These are phyloP conservation scores for Clausena lansium DNA, from an alignment of 345 rosid genomes.

Conservation along the genomic window DNA sequence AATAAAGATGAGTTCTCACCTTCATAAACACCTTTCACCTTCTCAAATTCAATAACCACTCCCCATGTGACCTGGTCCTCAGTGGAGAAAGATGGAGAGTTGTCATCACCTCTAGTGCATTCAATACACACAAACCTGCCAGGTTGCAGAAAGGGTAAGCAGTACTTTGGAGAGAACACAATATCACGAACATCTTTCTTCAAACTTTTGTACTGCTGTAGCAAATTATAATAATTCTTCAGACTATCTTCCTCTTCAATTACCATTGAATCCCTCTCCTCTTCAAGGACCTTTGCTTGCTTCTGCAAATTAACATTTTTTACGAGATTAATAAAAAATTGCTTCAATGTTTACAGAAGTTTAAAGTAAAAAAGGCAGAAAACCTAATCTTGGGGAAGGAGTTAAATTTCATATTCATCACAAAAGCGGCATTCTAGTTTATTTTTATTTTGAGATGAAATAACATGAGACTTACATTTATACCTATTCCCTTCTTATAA, in stretches of 20 bases:
- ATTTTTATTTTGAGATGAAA: not conserved
- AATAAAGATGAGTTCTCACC: slow-evolving; percentile 40
- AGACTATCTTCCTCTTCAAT: slow-evolving; percentile 95
- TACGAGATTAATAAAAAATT: slow-evolving; percentile 16
- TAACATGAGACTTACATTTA: not conserved
- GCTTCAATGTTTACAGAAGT: not conserved
- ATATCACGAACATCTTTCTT: slow-evolving; percentile 78
- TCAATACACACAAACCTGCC: slow-evolving; percentile 71
- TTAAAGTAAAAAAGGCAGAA: not conserved
- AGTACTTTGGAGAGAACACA: slow-evolving; percentile 74
- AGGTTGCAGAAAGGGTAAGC: slow-evolving; percentile 80
- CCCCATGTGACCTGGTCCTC: slow-evolving; percentile 88
- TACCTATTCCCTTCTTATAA: not conserved
- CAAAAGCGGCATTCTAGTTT: too few relatives aligned
- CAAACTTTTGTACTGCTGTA: slow-evolving; percentile 66
- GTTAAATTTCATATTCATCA: not conserved
- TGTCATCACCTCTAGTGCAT: slow-evolving; percentile 52
- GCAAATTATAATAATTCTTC: slow-evolving; percentile 71
- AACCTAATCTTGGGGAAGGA: not conserved
- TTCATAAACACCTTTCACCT: slow-evolving; percentile 58
- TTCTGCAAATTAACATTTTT: slow-evolving; percentile 45
- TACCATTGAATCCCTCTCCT: slow-evolving; percentile 82
- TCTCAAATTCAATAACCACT: slow-evolving; percentile 67
- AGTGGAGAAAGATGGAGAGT: slow-evolving; percentile 54
- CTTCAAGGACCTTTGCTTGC: slow-evolving; percentile 71